These are phyloP conservation scores for Quillaja saponaria DNA, from an alignment of 306 rosid genomes.

Conservation along the genomic window DNA sequence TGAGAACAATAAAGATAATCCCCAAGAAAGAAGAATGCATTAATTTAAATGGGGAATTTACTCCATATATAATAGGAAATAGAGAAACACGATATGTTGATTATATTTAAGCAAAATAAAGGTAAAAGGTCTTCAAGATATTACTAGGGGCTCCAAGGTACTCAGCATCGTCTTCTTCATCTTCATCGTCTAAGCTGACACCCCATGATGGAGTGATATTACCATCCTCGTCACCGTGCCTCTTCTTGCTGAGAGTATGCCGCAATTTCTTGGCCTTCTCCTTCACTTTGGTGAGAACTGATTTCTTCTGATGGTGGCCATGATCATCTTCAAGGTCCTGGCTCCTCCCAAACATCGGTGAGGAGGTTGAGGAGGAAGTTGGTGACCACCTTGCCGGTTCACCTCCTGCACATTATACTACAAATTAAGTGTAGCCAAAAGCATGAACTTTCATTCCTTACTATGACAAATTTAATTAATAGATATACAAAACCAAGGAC, in stretches of 20 bases:
- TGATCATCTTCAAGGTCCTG: conserved; percentile 63
- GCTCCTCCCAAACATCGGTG: conserved; percentile 39
- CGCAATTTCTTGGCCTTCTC: conserved; percentile 84
- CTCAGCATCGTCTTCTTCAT: conserved; percentile 56
- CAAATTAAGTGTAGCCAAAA: neutral
- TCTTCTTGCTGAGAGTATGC: conserved; percentile 77
- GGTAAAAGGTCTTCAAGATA: neutral
- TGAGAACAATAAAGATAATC: neutral
- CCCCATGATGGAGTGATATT: conserved; percentile 42
- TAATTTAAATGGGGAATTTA: neutral
- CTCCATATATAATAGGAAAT: neutral
- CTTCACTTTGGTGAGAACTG: conserved; percentile 81
- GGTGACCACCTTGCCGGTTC: conserved; percentile 45
- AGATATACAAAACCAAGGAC: too few species aligned
- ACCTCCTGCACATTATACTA: conserved; percentile 35
- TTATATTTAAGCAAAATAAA: neutral
- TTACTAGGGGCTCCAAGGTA: conserved; percentile 81
- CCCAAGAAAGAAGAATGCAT: neutral
- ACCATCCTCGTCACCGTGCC: conserved; percentile 44
- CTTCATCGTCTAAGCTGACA: conserved; percentile 43
- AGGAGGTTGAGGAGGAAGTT: conserved; percentile 21
- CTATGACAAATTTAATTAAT: too few species aligned
- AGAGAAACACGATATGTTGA: neutral
- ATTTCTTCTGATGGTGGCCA: conserved; percentile 72
- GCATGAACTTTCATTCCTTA: too few species aligned